Base-by-base conservation (phyloP, 805 yeast species). In the Tetrapisispora namnaoensis region DNA sequence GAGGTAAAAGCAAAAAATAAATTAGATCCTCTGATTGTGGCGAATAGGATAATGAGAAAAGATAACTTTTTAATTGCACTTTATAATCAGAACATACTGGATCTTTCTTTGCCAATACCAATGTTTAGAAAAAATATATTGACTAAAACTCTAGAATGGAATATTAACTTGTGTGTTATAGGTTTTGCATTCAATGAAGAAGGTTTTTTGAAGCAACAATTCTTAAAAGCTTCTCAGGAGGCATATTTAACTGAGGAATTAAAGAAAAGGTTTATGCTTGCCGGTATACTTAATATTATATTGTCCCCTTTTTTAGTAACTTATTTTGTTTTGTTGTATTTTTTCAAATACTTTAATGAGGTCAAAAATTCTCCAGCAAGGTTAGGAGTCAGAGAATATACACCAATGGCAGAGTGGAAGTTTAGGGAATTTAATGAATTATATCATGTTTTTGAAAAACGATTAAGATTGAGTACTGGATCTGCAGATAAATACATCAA, bases 391-490 rank as follows among this genome's bases (percentile, higher is more conserved):
- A 72, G 99, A 43, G 95, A 89, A 57, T 93, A 88, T 61, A 87
- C 98, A 0, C 96, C 97, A 0, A 79, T 78, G 66, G 97, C 98
- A 0, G 90, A 86, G 58, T 93, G 98, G 98, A 87, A 83, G 62
- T 76, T 93, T 59, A 72, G 99, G 49, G 99, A 93, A 59, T 87
- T 85, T 62, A 93, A 93, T 65, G 99, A 93, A 62, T 72, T 93
- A 9, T 87, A 87, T 41, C 99, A 93, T 65, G 74, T 91, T 27
- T 93, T 93, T 67, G 80, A 80, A 49, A 80, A 82, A 56, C 72
- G 99, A 45, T 67, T 93, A 38, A 86, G 81, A 43, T 67, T 86
- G 51, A 86, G 96, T 46, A 76, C 80, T 30, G 85, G 79, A 16
- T 81, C 89, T 6, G 96, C 98, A 0, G 77, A 85, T 40, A 77